phyloP scores from a whole-genome alignment of 225 moss, liverwort and hornwort species.

The Rhytidiadelphus loreus region DNA sequence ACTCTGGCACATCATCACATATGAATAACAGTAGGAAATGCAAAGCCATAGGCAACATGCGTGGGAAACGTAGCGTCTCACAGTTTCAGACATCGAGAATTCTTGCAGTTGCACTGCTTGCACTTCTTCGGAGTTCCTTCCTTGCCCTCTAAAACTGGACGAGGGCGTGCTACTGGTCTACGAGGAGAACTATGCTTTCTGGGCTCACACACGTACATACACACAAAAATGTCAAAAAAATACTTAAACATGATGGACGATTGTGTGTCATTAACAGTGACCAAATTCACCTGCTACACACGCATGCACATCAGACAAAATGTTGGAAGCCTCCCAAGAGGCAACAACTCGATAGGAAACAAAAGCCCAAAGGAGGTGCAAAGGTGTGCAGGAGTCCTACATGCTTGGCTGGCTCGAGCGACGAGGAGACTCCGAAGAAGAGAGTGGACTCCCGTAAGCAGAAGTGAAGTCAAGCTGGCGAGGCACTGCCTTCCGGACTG shows the following conservation, averaged over 20 bases:
- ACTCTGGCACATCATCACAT: neutral
- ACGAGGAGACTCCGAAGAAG: conserved; percentile 16
- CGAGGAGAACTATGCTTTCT: conserved; percentile 64
- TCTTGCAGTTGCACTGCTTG: conserved; percentile 98
- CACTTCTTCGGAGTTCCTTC: conserved; percentile 79
- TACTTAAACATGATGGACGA: neutral
- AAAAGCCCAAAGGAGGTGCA: neutral
- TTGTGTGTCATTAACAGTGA: neutral
- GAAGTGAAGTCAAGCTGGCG: conserved; percentile 49
- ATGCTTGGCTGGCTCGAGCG: conserved; percentile 21
- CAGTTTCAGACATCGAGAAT: conserved; percentile 87
- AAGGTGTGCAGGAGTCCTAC: conserved; percentile 6
- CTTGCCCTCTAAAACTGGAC: conserved; percentile 42
- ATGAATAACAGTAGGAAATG: neutral
- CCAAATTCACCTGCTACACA: neutral
- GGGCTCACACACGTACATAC: neutral
- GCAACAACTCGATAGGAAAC: neutral
- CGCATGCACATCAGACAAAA: neutral
- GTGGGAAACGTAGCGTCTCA: conserved; percentile 13
- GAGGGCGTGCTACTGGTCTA: conserved; percentile 43
- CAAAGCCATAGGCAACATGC: neutral
- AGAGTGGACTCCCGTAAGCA: conserved; percentile 14
- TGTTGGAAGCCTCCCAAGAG: neutral
- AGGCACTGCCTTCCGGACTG: conserved; percentile 43
- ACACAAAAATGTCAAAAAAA: neutral